A percentile compares a stretch with the other conserved stretches of the same genome.
These are phyloP conservation scores for Alternaria novae-zelandiae DNA, from an alignment of 2,329 filamentous ascomycete species.

Conservation along the genomic window DNA sequence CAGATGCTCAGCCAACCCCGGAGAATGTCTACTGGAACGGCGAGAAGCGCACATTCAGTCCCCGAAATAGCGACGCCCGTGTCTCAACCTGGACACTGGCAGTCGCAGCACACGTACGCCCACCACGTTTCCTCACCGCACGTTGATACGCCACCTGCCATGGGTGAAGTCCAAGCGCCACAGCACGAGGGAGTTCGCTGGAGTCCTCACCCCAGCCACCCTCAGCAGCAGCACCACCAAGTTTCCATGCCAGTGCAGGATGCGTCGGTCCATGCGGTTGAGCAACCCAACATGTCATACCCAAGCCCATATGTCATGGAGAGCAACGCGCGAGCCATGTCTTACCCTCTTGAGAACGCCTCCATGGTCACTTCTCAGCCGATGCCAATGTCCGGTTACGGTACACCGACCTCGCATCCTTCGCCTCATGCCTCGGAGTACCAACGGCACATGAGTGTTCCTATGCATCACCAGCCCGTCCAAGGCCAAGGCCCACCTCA, in stretches of 20 bases:
- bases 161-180: slow-evolving; percentile 38
- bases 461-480: slow-evolving; percentile 42
- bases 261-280: slow-evolving; percentile 38
- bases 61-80: slow-evolving; percentile 46
- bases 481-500: slow-evolving; percentile 33
- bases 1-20: slow-evolving; percentile 49
- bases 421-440: slow-evolving; percentile 47
- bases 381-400: slow-evolving; percentile 48
- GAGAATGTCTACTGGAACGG: slow-evolving; percentile 46
- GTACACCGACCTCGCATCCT: slow-evolving; percentile 45
- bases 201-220: slow-evolving; percentile 42
- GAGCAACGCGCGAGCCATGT: slow-evolving; percentile 47
- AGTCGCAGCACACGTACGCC: slow-evolving; percentile 42
- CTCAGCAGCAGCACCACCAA: slow-evolving; percentile 43
- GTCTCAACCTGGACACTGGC: slow-evolving; percentile 47
- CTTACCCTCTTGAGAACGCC: slow-evolving; percentile 48
- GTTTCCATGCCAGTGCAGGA: slow-evolving; percentile 45
- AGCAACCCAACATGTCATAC: slow-evolving; percentile 39
- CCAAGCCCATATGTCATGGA: slow-evolving; percentile 48
- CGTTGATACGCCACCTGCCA: slow-evolving; percentile 36
- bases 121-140: slow-evolving; percentile 46
- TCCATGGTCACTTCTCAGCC: slow-evolving; percentile 46
- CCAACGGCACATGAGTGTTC: slow-evolving; percentile 46
- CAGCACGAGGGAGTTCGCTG: slow-evolving; percentile 41
- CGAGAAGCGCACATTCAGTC: slow-evolving; percentile 47